phyloP scores from a whole-genome alignment of 2,329 filamentous ascomycete species.

The Aureobasidium musti region DNA sequence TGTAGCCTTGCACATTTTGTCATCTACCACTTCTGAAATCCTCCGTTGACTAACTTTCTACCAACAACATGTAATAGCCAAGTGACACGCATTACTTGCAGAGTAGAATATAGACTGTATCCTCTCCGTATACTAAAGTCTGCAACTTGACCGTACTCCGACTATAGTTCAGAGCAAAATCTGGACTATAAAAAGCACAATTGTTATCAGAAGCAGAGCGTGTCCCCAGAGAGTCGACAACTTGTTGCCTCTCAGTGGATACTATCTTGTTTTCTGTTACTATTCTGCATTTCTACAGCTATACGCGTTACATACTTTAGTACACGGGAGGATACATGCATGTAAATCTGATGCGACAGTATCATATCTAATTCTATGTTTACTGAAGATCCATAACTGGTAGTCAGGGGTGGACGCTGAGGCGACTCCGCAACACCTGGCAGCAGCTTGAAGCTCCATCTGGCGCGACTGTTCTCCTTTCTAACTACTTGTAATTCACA shows the following conservation, averaged over 20 bases:
- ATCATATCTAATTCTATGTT: background rate
- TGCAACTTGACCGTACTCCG: no score
- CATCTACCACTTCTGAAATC: background rate
- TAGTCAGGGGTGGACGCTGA: conserved; percentile 4
- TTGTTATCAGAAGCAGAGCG: no score
- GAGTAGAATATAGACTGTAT: background rate
- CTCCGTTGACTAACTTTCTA: no score
- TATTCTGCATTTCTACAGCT: no score
- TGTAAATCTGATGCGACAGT: background rate
- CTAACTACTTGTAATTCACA: background rate
- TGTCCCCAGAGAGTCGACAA: no score
- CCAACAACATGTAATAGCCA: background rate
- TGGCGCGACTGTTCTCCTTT: conserved; percentile 9
- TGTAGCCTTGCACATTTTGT: background rate
- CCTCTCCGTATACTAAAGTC: no score
- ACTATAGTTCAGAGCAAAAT: no score
- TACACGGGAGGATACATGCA: no score
- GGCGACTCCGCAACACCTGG: conserved; percentile 26
- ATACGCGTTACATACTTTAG: no score
- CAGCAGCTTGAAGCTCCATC: conserved; percentile 10
- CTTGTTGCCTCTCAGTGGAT: no score
- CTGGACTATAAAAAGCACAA: no score
- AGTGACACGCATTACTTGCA: background rate
- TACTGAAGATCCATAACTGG: background rate
- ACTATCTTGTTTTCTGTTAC: no score